These are phyloP conservation scores for Chlamydomonas asymmetrica DNA, from an alignment of 139 green algal genomes.

Conservation along the genomic window DNA sequence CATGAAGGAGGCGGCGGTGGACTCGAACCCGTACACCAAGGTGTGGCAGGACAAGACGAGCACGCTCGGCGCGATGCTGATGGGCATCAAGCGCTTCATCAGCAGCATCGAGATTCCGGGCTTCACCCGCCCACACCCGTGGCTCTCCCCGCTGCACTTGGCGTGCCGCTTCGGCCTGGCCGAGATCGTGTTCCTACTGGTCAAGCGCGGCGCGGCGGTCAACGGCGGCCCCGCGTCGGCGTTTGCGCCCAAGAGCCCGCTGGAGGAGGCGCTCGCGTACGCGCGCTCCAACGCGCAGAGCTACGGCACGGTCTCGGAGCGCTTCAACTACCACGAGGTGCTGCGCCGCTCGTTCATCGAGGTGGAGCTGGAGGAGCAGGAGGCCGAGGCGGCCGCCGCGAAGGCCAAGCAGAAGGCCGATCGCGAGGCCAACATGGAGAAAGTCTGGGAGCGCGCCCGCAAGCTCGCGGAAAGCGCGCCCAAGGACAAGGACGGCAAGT, in stretches of 20 bases:
- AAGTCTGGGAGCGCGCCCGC: not conserved
- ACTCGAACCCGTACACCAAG: slow-evolving; percentile 13
- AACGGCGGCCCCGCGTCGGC: slow-evolving; percentile 24
- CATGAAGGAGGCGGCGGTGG: not conserved
- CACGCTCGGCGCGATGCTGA: not conserved
- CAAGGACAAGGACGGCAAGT: not conserved
- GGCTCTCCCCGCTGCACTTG: slow-evolving; percentile 41
- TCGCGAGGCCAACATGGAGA: not conserved
- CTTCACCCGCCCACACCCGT: slow-evolving; percentile 25
- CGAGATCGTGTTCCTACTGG: slow-evolving; percentile 17
- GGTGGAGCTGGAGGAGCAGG: slow-evolving; percentile 7
- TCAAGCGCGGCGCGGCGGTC: slow-evolving; percentile 21
- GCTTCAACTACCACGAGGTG: slow-evolving; percentile 24
- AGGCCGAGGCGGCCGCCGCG: no score
- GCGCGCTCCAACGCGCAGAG: slow-evolving; percentile 25
- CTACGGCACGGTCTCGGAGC: slow-evolving; percentile 17
- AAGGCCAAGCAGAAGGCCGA: not conserved
- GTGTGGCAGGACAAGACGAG: not conserved
- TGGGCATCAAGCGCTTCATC: slow-evolving; percentile 25
- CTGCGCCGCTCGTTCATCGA: not conserved
- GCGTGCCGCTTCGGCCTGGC: slow-evolving; percentile 34
- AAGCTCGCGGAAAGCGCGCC: not conserved
- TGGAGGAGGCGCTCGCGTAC: slow-evolving; percentile 33
- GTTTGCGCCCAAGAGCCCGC: slow-evolving; percentile 30
- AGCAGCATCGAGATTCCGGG: slow-evolving; percentile 32